Percentiles rank a stretch among this genome's conserved stretches.
Evolutionary conservation across 345 rosid genomes (phyloP).

Genomic region (Rhodamnia argentea): DNA sequence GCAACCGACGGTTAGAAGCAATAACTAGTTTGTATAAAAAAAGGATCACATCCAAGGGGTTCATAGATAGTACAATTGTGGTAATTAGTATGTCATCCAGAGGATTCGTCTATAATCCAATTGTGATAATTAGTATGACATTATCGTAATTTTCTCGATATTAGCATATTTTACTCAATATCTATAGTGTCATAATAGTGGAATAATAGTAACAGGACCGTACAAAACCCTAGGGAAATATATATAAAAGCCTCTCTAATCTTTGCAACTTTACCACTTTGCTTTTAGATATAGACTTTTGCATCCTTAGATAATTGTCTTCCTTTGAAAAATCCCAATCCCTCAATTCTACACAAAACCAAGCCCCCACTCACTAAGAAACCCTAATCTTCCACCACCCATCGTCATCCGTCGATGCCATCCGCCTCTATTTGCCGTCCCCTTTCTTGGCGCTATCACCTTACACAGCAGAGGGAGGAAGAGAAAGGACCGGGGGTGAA

Average conservation of each 20-base stretch:
- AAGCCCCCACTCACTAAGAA: neutral
- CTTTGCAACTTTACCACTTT: neutral
- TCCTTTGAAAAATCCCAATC: neutral
- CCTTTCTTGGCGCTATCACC: neutral
- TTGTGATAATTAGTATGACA: neutral
- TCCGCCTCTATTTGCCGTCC: neutral
- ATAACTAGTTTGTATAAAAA: neutral
- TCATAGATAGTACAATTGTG: neutral
- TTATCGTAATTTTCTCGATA: neutral
- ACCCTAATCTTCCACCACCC: neutral
- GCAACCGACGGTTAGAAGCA: neutral
- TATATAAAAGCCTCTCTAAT: neutral
- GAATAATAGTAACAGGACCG: neutral
- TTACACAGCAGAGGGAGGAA: neutral
- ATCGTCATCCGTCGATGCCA: neutral
- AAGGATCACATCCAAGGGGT: neutral
- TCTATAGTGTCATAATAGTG: neutral
- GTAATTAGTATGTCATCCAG: neutral
- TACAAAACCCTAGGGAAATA: too few species aligned
- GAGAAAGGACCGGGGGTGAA: neutral
- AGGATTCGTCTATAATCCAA: neutral
- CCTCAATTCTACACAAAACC: neutral
- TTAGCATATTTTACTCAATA: neutral
- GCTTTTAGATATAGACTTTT: neutral
- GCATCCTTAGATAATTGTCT: neutral